Evolutionary conservation across 1,139 yeast species (phyloP).

Genomic region (Lodderomyces pseudojiufengensis): DNA sequence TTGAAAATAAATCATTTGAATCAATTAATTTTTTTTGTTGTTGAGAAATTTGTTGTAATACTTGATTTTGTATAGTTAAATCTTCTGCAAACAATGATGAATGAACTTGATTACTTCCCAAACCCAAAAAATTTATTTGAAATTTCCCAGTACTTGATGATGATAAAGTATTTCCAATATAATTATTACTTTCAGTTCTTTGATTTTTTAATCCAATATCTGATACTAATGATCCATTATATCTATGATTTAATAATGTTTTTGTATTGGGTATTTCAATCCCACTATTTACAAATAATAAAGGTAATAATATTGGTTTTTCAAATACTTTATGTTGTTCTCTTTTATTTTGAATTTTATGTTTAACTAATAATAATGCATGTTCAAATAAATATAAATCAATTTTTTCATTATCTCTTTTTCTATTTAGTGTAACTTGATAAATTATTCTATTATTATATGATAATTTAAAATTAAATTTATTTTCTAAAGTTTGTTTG

Average conservation of each 20-base stretch:
- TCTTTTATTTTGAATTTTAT: constrained; percentile 82
- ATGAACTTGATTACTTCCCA: constrained; percentile 45
- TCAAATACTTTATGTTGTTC: constrained; percentile 91
- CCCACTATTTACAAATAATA: constrained; percentile 70
- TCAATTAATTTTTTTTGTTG: constrained; percentile 75
- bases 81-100: constrained; percentile 47
- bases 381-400: constrained; percentile 87
- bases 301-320: constrained; percentile 86
- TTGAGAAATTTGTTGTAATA: constrained; percentile 71
- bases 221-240: constrained; percentile 38
- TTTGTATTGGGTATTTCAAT: constrained; percentile 71
- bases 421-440: constrained; percentile 66
- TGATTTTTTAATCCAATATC: constrained; percentile 34
- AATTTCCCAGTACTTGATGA: constrained; percentile 29
- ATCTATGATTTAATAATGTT: constrained; percentile 37
- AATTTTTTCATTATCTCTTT: constrained; percentile 73
- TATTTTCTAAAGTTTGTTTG: constrained; percentile 71
- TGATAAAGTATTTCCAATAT: constrained; percentile 27
- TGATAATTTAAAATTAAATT: constrained; percentile 61
- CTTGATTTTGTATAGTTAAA: constrained; percentile 66
- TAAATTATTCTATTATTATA: constrained; percentile 80
- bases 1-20: constrained; percentile 75
- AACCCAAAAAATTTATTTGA: constrained; percentile 47
- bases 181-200: constrained; percentile 24
- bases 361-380: constrained; percentile 79